These are phyloP conservation scores for Trametes cubensis DNA, from an alignment of 768 basidiomycete genomes.

Conservation along the genomic window DNA sequence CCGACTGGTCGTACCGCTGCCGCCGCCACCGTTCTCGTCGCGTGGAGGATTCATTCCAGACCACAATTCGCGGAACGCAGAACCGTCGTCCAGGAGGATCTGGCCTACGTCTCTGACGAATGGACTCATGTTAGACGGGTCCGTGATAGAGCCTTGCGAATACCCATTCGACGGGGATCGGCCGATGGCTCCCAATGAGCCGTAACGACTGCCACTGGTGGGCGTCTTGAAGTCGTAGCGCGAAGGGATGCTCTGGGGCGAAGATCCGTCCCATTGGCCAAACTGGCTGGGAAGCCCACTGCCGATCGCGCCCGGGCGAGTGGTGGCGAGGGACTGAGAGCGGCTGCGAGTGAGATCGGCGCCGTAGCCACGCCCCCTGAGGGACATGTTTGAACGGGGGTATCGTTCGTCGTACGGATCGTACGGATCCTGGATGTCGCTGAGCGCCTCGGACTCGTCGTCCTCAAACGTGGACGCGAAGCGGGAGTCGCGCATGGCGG, in stretches of 20 bases:
- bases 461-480: conserved; percentile 84
- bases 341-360: conserved; percentile 71
- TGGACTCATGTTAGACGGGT: conserved; percentile 81
- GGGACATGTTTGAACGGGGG: conserved; percentile 44
- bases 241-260: conserved; percentile 55
- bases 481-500: conserved; percentile 64
- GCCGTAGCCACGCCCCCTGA: conserved; percentile 57
- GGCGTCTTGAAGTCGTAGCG: conserved; percentile 68
- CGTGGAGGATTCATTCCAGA: conserved; percentile 65
- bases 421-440: conserved; percentile 52
- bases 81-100: conserved; percentile 74
- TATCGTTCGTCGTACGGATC: conserved; percentile 52
- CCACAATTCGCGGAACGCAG: conserved; percentile 76
- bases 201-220: conserved; percentile 64
- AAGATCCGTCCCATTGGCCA: conserved; percentile 60
- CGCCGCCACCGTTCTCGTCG: conserved; percentile 63
- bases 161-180: conserved; percentile 58
- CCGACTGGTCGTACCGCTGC: conserved; percentile 81
- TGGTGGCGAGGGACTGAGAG: conserved; percentile 74
- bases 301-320: conserved; percentile 55
- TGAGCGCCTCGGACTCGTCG: conserved; percentile 69
- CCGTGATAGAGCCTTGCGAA: conserved; percentile 46
- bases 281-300: conserved; percentile 45
- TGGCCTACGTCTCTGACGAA: conserved; percentile 84
- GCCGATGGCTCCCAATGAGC: conserved; percentile 57